phyloP scores from a whole-genome alignment of 352 stramenopile species.

The Pythium sukuiense region DNA sequence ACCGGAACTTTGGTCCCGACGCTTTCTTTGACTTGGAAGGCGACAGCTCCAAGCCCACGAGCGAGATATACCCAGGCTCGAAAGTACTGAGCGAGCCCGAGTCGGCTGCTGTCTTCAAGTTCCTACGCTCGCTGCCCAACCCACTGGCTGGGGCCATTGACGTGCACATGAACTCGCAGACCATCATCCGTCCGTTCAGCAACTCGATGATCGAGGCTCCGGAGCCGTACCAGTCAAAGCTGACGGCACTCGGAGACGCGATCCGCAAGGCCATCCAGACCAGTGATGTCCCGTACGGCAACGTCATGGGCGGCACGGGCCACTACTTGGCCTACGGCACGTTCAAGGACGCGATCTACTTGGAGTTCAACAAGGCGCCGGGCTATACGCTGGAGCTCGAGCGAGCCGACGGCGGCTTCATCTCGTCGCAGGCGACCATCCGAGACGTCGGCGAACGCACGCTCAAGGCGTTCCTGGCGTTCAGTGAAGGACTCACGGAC shows the following conservation, averaged over 20 bases:
- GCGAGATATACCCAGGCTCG: conserved; percentile 25
- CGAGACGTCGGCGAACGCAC: conserved; percentile 24
- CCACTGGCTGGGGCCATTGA: conserved; percentile 22
- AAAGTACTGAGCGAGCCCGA: conserved; percentile 35
- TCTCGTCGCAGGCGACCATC: conserved; percentile 23
- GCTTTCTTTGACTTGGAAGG: conserved; percentile 26
- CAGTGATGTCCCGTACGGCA: conserved; percentile 16
- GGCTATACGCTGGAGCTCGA: conserved; percentile 28
- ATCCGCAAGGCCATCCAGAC: conserved; percentile 16
- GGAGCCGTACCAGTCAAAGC: conserved; percentile 27
- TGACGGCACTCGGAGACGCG: conserved; percentile 19
- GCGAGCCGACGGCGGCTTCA: conserved; percentile 15
- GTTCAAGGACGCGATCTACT: conserved; percentile 26
- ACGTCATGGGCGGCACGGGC: conserved; percentile 21
- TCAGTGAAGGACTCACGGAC: conserved; percentile 18
- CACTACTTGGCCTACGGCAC: conserved; percentile 24
- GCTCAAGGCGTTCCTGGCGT: conserved; percentile 24
- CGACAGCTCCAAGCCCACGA: conserved; percentile 4
- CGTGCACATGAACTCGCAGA: conserved; percentile 24
- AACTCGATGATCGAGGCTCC: conserved; percentile 23
- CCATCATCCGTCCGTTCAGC: conserved; percentile 21
- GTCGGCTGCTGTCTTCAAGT: conserved; percentile 25
- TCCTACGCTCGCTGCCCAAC: conserved; percentile 20
- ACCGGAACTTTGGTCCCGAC: conserved; percentile 37
- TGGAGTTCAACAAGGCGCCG: conserved; percentile 16